Conservation (phyloP, 23 red algal species). For the Chondrus crispus region DNA sequence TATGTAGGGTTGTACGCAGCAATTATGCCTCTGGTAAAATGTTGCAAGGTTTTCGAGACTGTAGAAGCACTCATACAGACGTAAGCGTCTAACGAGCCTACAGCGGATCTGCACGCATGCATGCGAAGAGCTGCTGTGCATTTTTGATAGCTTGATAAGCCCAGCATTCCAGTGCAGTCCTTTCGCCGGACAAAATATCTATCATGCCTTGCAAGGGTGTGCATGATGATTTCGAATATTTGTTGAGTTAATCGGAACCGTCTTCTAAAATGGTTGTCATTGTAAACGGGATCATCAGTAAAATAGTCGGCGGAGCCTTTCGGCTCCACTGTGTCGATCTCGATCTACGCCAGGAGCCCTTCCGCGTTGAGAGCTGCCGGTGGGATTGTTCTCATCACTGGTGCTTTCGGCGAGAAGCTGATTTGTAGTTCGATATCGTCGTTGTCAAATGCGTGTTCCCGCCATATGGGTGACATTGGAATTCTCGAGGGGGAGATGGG, state of each 20-base stretch:
- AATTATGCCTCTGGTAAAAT: not conserved
- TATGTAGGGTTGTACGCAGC: not conserved
- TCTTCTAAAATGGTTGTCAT: not conserved
- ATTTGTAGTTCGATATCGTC: too few species aligned
- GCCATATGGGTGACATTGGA: too few species aligned
- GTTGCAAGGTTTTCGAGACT: not conserved
- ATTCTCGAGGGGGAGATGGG: too few species aligned
- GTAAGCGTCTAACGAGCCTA: not conserved
- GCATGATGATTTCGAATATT: not conserved
- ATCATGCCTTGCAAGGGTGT: too few species aligned
- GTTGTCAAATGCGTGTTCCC: too few species aligned
- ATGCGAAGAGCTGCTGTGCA: conserved; percentile 5
- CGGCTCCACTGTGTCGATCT: too few species aligned
- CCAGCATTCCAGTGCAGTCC: not conserved
- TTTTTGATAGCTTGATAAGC: not conserved
- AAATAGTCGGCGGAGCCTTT: too few species aligned
- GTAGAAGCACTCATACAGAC: not conserved
- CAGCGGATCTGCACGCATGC: conserved; percentile 6
- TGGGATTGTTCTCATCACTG: too few species aligned
- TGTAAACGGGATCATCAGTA: not conserved
- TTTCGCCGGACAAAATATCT: not conserved
- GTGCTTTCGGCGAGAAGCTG: too few species aligned
- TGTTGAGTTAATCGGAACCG: not conserved
- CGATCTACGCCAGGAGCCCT: too few species aligned
- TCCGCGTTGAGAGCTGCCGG: too few species aligned